phyloP scores from a whole-genome alignment of 768 basidiomycete species.

The Dentipellis fragilis region DNA sequence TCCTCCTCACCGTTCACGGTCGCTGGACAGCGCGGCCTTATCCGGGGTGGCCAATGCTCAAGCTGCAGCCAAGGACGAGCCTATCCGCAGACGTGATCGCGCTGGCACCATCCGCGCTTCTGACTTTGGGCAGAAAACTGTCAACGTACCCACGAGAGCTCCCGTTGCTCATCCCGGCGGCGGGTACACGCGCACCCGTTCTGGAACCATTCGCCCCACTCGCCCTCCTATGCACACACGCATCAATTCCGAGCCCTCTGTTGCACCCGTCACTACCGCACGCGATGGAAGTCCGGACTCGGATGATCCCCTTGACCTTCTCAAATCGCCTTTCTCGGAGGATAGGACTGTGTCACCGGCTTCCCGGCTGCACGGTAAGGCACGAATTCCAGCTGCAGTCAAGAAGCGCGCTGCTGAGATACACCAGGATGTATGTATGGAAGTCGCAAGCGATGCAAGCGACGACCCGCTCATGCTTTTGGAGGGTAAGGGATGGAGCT shows the following conservation, averaged over 20 bases:
- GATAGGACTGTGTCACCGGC: not conserved
- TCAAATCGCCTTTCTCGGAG: not conserved
- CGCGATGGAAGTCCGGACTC: constrained; percentile 11
- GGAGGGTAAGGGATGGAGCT: constrained; percentile 11
- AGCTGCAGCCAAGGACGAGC: not conserved
- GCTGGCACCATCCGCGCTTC: constrained; percentile 15
- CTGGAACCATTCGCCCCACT: constrained; percentile 13
- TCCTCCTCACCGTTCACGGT: constrained; percentile 4
- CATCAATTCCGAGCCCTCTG: not conserved
- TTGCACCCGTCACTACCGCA: constrained; percentile 3
- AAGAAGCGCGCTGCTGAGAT: not conserved
- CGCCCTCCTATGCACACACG: constrained; percentile 1
- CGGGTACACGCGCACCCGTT: constrained; percentile 12
- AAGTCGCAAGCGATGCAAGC: constrained; percentile 3
- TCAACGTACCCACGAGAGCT: not conserved
- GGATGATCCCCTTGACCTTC: not conserved
- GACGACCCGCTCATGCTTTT: constrained; percentile 11
- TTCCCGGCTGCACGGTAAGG: not conserved
- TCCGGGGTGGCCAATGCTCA: not conserved
- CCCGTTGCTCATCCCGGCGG: not conserved
- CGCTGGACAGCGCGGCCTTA: constrained; percentile 5
- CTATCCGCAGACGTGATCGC: constrained; percentile 4
- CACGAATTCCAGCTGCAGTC: not conserved
- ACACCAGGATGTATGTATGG: constrained; percentile 1
- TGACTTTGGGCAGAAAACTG: constrained; percentile 5